phyloP scores from a whole-genome alignment of 2,329 filamentous ascomycete species.

The Bipolaris sorokiniana region DNA sequence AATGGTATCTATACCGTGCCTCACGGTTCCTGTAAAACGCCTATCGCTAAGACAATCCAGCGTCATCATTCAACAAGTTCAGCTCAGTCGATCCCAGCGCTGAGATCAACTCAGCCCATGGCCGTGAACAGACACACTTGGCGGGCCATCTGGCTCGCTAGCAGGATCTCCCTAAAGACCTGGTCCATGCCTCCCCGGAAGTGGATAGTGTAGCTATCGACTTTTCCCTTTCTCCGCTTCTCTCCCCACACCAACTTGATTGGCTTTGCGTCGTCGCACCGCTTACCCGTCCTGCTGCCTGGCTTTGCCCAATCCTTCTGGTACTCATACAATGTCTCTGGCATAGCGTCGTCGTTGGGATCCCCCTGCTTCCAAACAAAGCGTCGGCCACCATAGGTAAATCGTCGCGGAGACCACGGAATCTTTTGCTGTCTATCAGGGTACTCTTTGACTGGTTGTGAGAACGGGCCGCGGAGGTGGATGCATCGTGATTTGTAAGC shows the following conservation, averaged over 20 bases:
- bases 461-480: conserved; percentile 41
- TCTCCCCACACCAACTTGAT: conserved; percentile 46
- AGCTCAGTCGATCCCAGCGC: background rate
- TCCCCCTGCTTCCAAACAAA: conserved; percentile 54
- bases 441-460: conserved; percentile 45
- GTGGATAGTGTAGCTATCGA: conserved; percentile 48
- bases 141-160: conserved; percentile 48
- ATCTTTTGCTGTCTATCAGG: conserved; percentile 47
- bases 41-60: conserved; percentile 17
- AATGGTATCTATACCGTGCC: conserved; percentile 24
- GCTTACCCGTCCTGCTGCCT: conserved; percentile 45
- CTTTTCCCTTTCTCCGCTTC: conserved; percentile 46
- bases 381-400: conserved; percentile 45
- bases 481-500: conserved; percentile 48
- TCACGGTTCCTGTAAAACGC: conserved; percentile 9
- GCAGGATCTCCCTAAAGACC: conserved; percentile 45
- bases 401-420: conserved; percentile 48
- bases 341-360: conserved; percentile 56
- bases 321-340: conserved; percentile 47
- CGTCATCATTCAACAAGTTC: conserved; percentile 15
- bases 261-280: conserved; percentile 40
- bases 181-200: conserved; percentile 48
- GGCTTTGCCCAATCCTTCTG: conserved; percentile 44
- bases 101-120: conserved; percentile 31
- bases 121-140: conserved; percentile 48